Evolutionary conservation across 2,329 filamentous ascomycete species (phyloP).

Genomic region (Acrocalymma vagum): DNA sequence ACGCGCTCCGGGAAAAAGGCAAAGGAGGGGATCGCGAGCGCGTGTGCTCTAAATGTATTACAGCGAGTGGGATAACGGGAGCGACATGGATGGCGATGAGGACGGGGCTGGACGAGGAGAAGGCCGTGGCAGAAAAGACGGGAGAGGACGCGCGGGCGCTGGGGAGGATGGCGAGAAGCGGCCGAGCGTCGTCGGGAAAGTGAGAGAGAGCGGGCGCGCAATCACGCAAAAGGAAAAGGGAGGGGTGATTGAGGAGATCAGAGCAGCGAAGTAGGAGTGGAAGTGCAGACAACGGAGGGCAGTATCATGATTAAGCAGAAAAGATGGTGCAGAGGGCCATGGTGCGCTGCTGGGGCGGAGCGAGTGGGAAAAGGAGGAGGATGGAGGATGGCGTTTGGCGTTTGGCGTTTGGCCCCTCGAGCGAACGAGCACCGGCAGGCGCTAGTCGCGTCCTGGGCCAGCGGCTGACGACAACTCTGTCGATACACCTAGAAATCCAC

Average conservation of each 20-base stretch:
- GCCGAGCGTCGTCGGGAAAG: neutral
- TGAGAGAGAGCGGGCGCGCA: neutral
- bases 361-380: too few species aligned
- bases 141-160: neutral
- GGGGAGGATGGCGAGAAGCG: neutral
- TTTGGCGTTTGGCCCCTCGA: too few species aligned
- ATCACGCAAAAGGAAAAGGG: slow-evolving; percentile 4
- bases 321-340: too few species aligned
- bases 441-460: too few species aligned
- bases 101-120: neutral
- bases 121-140: neutral
- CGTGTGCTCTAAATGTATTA: slow-evolving; percentile 21
- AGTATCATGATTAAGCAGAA: slow-evolving; percentile 5
- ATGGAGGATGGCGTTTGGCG: too few species aligned
- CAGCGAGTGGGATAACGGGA: slow-evolving; percentile 12
- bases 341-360: too few species aligned
- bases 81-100: slow-evolving; percentile 24
- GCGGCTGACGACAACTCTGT: too few species aligned
- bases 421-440: too few species aligned
- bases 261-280: slow-evolving; percentile 1
- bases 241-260: slow-evolving; percentile 1
- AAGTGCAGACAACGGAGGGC: neutral
- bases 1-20: slow-evolving; percentile 13
- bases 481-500: too few species aligned
- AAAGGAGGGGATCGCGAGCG: slow-evolving; percentile 15